Evolutionary conservation across 176 grass and related monocot genomes (phyloP).

Genomic region (Triticum urartu): DNA sequence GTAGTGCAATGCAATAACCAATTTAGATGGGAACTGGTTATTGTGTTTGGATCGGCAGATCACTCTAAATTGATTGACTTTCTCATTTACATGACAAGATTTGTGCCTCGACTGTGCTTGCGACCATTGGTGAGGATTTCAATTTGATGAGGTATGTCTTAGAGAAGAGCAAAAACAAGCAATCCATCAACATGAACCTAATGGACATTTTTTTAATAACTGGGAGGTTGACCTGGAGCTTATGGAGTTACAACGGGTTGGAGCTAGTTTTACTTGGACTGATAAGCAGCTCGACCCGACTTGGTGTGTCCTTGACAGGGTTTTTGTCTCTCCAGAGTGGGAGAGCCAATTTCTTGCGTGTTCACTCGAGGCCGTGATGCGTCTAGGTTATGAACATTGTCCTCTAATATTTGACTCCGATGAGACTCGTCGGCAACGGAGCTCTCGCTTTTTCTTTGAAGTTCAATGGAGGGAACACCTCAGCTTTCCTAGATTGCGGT

Average conservation of each 20-base stretch:
- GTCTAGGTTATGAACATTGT: neutral
- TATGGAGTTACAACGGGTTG: neutral
- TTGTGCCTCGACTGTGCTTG: too few species aligned
- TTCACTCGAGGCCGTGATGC: neutral
- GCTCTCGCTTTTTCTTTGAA: neutral
- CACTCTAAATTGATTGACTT: too few species aligned
- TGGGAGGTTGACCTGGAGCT: neutral
- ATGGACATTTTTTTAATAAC: neutral
- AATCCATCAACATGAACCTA: too few species aligned
- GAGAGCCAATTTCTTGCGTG: neutral
- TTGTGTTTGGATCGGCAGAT: too few species aligned
- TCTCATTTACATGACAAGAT: too few species aligned
- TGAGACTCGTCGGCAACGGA: neutral
- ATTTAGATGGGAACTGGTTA: too few species aligned
- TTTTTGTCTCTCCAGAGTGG: neutral
- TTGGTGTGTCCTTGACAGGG: neutral
- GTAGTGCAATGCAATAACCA: too few species aligned
- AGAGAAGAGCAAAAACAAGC: too few species aligned
- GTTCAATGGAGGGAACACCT: neutral
- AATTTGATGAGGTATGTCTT: too few species aligned
- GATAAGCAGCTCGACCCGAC: neutral
- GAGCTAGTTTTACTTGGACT: neutral
- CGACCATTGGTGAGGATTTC: too few species aligned
- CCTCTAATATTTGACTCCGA: neutral
- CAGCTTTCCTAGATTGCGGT: neutral